Base-by-base conservation (phyloP, 129 eudicot genomes). In the Tanacetum coccineum region DNA sequence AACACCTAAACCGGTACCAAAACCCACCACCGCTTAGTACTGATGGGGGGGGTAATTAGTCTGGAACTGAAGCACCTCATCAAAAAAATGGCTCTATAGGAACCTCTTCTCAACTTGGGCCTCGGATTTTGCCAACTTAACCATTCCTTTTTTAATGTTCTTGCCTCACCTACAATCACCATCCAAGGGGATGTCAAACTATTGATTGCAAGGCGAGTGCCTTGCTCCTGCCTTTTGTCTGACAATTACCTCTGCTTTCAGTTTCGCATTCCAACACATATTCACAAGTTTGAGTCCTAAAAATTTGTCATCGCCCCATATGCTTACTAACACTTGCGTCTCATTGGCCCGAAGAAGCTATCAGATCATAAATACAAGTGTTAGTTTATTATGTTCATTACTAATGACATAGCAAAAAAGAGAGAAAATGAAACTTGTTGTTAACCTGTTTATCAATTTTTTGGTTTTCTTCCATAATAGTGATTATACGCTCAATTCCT, bases 121-220 rank as follows among this genome's bases (percentile, higher is more conserved):
- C 39, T 59, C 73, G 28, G 80, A 62, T 53, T 91, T 82, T 49
- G 86, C 83, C 19, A 87, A 36, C 70, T 76, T 87, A 1, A 85
- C 96, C 6, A 48, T 61, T 25, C 87, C 91, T 66, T 80, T 80
- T 0, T 62, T 76, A 9, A 75, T 67, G n/a, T 68, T 87, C 95
- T 0, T 69, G 74, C n/a, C 2, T 87, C 95, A 11, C 95, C 96
- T 1, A 83, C 88, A 46, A 91, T 73, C 59, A 87, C 97, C 89
- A 88, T 83, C 84, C 79, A 91, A 91, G 9, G 90, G 97, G 64
- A 91, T 91, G 53, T 66, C 71, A 2, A 79, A 72, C 45, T 75
- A 83, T 57, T 70, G n/a, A n/a, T 81, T 20, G 92, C 91, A 21
- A 87, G 62, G 81, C 89, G 30, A 90, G 67, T 82, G 84, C 91